Conservation (phyloP, 345 rosid genomes). For the Salix caprea region DNA sequence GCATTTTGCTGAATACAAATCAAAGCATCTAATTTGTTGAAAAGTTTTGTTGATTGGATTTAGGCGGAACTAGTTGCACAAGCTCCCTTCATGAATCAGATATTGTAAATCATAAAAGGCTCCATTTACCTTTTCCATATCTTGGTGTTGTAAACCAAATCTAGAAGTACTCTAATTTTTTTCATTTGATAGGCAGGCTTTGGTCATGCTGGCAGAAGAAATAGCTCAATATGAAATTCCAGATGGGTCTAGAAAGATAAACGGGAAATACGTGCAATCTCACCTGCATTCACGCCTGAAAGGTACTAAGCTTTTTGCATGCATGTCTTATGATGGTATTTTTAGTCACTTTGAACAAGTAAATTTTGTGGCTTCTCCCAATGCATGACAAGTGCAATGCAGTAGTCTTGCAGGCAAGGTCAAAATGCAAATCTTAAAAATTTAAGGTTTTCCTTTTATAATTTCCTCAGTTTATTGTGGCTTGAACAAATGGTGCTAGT, state of each 20-base stretch:
- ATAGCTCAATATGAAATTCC: constrained; percentile 59
- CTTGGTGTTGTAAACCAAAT: too few species aligned
- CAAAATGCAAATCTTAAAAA: too few species aligned
- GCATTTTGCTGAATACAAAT: too few species aligned
- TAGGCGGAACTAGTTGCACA: too few species aligned
- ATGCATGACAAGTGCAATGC: too few species aligned
- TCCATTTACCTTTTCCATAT: too few species aligned
- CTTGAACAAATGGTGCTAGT: background rate
- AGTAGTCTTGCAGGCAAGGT: too few species aligned
- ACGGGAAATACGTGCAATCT: constrained; percentile 81
- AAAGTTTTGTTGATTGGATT: too few species aligned
- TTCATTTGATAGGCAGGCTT: constrained; percentile 40
- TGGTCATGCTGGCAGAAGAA: constrained; percentile 66
- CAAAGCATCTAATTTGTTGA: too few species aligned
- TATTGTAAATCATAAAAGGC: too few species aligned
- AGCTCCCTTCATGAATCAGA: too few species aligned
- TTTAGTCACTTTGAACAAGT: background rate
- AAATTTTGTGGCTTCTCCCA: too few species aligned
- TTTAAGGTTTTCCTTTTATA: background rate
- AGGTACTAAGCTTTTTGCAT: constrained; percentile 35
- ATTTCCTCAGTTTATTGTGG: background rate
- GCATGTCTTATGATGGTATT: background rate
- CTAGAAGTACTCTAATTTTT: background rate
- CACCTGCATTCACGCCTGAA: constrained; percentile 69
- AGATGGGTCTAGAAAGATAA: constrained; percentile 74